A percentile compares a stretch with the other conserved stretches of the same genome.
Conservation (phyloP, 2,329 filamentous ascomycete species). For the Lachnellula occidentalis region DNA sequence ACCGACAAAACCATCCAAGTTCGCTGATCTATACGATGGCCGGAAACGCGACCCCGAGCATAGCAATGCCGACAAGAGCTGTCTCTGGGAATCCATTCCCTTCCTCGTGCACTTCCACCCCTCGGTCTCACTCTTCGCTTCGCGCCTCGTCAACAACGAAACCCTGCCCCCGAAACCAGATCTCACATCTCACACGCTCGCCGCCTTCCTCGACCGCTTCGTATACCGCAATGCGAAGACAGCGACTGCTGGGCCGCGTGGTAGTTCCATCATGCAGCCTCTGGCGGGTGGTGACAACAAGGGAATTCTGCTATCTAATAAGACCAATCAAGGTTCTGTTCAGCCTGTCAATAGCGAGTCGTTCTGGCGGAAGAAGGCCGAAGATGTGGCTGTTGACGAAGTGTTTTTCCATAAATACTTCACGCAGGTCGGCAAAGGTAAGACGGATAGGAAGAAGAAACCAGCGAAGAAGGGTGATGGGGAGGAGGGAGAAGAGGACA, state of each 20-base stretch:
- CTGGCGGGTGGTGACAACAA: conserved; percentile 58
- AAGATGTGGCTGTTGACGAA: conserved; percentile 84
- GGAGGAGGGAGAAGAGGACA: conserved; percentile 41
- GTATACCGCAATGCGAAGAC: conserved; percentile 93
- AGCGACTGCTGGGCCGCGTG: conserved; percentile 56
- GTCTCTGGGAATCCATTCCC: conserved; percentile 84
- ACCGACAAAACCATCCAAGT: conserved; percentile 6
- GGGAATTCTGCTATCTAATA: conserved; percentile 52
- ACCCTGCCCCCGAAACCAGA: conserved; percentile 83
- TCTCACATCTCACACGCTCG: conserved; percentile 80
- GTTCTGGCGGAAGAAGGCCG: conserved; percentile 88
- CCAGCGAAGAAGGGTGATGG: conserved; percentile 45
- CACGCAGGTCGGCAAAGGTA: conserved; percentile 61
- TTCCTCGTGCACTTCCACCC: conserved; percentile 84
- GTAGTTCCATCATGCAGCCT: conserved; percentile 95
- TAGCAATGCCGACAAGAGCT: conserved; percentile 87
- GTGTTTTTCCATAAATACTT: conserved; percentile 99
- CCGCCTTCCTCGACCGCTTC: conserved; percentile 95
- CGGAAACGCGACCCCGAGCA: conserved; percentile 88
- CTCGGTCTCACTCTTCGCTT: conserved; percentile 80
- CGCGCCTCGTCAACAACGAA: conserved; percentile 61
- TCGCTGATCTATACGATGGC: conserved; percentile 62
- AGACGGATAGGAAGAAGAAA: conserved; percentile 49
- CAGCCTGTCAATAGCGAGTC: conserved; percentile 73
- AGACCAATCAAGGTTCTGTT: conserved; percentile 44